These are phyloP conservation scores for Planoprotostelium fungivorum DNA, from an alignment of 78 protist genomes.

Conservation along the genomic window DNA sequence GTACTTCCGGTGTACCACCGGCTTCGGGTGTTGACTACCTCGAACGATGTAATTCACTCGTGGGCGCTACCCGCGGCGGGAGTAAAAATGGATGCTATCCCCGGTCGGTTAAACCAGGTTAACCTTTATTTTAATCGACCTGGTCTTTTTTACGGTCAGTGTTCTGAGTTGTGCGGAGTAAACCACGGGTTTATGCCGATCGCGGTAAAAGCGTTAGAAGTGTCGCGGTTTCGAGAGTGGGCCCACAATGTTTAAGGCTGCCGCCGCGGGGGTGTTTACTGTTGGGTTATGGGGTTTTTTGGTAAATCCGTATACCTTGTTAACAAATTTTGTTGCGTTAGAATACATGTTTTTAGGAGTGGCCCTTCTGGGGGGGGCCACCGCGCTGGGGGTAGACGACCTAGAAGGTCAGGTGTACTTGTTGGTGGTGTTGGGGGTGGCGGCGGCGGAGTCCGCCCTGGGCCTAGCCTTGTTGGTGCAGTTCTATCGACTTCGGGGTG, in stretches of 20 bases:
- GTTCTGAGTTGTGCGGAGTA: constrained; percentile 17
- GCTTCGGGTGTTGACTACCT: constrained; percentile 8
- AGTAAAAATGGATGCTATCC: constrained; percentile 17
- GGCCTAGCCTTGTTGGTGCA: constrained; percentile 9
- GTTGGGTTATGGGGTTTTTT: too few species aligned
- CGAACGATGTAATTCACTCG: constrained; percentile 17
- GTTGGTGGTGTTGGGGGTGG: too few species aligned
- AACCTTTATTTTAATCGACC: constrained; percentile 16
- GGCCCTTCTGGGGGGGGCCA: too few species aligned
- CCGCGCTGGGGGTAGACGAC: too few species aligned
- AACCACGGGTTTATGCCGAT: constrained; percentile 14
- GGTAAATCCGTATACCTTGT: background rate
- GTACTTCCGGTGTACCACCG: constrained; percentile 9
- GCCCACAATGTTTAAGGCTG: too few species aligned
- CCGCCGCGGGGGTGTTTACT: too few species aligned
- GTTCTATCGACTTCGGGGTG: constrained; percentile 9
- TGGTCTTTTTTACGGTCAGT: constrained; percentile 10
- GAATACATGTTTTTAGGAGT: too few species aligned
- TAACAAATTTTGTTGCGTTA: background rate
- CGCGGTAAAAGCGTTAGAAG: background rate
- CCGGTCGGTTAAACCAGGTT: constrained; percentile 18
- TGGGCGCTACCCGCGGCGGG: constrained; percentile 21
- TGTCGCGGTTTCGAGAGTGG: too few species aligned
- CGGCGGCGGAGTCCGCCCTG: constrained; percentile 1
- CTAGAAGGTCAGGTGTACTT: constrained; percentile 7